phyloP scores from a whole-genome alignment of 768 basidiomycete genomes.

The Roridomyces roridus region DNA sequence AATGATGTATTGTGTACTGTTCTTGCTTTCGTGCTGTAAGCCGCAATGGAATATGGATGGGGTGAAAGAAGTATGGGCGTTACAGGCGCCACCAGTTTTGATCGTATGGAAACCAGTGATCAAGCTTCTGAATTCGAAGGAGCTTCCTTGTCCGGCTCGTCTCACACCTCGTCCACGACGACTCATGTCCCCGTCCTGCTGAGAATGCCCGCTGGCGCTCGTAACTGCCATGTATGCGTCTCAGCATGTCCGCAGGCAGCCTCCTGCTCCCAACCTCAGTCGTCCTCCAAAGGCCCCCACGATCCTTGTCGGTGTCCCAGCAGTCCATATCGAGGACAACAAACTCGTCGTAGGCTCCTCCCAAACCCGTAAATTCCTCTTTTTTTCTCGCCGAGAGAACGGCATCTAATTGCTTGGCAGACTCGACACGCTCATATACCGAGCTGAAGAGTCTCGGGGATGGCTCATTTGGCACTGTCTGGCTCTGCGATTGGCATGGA shows the following conservation, averaged over 20 bases:
- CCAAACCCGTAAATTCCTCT: constrained; percentile 63
- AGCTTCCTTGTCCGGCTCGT: neutral
- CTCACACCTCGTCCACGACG: neutral
- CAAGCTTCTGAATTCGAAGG: neutral
- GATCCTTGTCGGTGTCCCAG: constrained; percentile 75
- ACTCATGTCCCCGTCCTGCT: constrained; percentile 22
- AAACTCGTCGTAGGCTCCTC: constrained; percentile 76
- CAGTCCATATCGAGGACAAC: constrained; percentile 74
- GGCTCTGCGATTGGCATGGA: constrained; percentile 99
- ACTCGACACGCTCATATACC: constrained; percentile 87
- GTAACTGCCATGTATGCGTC: constrained; percentile 38
- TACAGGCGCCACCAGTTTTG: neutral
- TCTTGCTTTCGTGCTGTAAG: constrained; percentile 1
- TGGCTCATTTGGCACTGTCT: constrained; percentile 98
- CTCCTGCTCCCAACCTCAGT: constrained; percentile 32
- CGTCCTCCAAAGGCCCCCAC: constrained; percentile 61
- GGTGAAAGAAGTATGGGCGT: constrained; percentile 4
- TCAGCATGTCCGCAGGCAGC: constrained; percentile 29
- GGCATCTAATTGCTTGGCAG: too few species aligned
- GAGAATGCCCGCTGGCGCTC: constrained; percentile 39
- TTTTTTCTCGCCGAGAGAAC: constrained; percentile 13
- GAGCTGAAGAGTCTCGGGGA: constrained; percentile 97
- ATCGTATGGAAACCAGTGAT: neutral
- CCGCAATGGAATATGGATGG: constrained; percentile 8
- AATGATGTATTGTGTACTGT: constrained; percentile 6